Evolutionary conservation across 257 asterid genomes (phyloP), one percentile per base, ranked within the genome.

Genomic region (Catharanthus roseus): DNA sequence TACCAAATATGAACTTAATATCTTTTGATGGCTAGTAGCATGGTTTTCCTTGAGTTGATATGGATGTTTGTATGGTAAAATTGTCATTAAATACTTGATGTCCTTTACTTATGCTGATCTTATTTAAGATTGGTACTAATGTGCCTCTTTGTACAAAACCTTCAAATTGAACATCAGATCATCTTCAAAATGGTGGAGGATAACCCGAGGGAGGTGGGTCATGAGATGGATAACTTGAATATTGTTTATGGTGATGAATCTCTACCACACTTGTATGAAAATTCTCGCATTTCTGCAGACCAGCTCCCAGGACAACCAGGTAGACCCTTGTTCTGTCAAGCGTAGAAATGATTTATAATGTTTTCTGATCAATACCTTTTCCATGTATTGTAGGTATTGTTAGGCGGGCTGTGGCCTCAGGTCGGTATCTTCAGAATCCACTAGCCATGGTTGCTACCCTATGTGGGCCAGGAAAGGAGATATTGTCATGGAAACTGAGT

Each of bases 181-280:
- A 91, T 95, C 72, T 95, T 91, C 85, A 95, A 95, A 82, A 89
- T 91, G 97, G 96, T 95, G 81, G 97, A 95, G 84, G 93, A 95
- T 79, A 89, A 91, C 83, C 99, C 99, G 18, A 90, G 97, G 84
- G 99, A 95, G 77, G 92, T 93, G 77, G 96, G 98, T 66, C 92
- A 84, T 42, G 97, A 91, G 88, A 86, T 95, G 95, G 96, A 91
- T 80, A 91, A 95, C 74, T 83, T 95, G 85, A 88, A 91, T 76
- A 81, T 95, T 69, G 89, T 89, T 53, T 95, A 91, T 69, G 97
- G 97, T 49, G 99, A 95, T 70, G 99, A 95, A 73, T 88, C 97
- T 80, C 95, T 95, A 60, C 93, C 99, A 3, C 99, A 87, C 83
- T 81, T 95, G 50, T 95, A 95, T 64, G 99, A 95, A 70, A 95